Evolutionary conservation across 164 flowering plant species (phyloP).

Genomic region (Vitis labrusca): DNA sequence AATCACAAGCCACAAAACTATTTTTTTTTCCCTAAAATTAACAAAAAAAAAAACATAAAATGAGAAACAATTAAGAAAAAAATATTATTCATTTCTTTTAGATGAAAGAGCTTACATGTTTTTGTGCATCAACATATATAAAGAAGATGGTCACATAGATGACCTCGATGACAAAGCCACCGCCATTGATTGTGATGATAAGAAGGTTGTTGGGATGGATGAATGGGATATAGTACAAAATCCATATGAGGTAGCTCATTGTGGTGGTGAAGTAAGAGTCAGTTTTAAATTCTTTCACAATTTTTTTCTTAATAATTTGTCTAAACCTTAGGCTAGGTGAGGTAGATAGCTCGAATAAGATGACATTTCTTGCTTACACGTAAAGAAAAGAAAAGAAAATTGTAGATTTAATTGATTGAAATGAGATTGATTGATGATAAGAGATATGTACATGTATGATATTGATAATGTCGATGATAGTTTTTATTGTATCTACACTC

Average conservation of each 20-base stretch:
- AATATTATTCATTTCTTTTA: too few species aligned
- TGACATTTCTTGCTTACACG: constrained; percentile 42
- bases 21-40: constrained; percentile 9
- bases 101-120: constrained; percentile 24
- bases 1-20: constrained; percentile 14
- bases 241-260: constrained; percentile 48
- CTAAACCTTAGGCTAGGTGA: constrained; percentile 50
- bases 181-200: constrained; percentile 45
- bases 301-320: constrained; percentile 27
- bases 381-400: too few species aligned
- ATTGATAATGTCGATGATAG: too few species aligned
- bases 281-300: constrained; percentile 39
- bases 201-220: constrained; percentile 44
- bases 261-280: constrained; percentile 51
- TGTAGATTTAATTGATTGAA: too few species aligned
- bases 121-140: constrained; percentile 23
- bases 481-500: too few species aligned
- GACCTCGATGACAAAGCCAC: constrained; percentile 35
- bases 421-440: too few species aligned
- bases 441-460: too few species aligned
- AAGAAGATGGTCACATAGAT: constrained; percentile 39
- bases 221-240: constrained; percentile 48
- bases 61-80: not conserved
- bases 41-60: not conserved
- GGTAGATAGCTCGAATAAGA: constrained; percentile 36